These are phyloP conservation scores for Stagonosporopsis chrysanthemi DNA, from an alignment of 2,329 filamentous ascomycete genomes.

Conservation along the genomic window DNA sequence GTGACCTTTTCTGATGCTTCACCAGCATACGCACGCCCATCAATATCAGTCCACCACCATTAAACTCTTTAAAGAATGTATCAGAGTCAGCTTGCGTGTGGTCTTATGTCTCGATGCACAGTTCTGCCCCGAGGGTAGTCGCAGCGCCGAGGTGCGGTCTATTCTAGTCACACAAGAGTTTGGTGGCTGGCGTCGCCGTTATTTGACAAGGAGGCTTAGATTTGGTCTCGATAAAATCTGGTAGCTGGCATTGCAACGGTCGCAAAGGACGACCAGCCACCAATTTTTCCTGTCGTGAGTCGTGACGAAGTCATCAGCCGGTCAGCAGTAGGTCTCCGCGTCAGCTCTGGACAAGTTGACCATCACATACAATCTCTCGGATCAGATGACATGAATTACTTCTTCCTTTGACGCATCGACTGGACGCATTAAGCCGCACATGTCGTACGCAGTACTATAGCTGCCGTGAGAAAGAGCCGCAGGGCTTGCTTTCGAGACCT, in stretches of 20 bases:
- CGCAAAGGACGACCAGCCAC: conserved; percentile 17
- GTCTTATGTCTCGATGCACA: background rate
- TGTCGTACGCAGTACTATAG: conserved; percentile 8
- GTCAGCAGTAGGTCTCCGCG: conserved; percentile 3
- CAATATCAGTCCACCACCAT: background rate
- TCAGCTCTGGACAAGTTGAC: background rate
- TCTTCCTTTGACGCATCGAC: background rate
- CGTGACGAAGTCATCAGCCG: conserved; percentile 14
- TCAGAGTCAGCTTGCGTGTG: background rate
- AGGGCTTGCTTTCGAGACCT: conserved; percentile 12
- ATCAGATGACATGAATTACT: background rate
- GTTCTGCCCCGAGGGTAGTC: background rate
- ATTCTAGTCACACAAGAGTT: conserved; percentile 4
- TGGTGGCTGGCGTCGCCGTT: conserved; percentile 13
- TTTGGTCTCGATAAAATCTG: conserved; percentile 8
- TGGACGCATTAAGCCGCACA: conserved; percentile 18
- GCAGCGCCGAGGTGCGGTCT: background rate
- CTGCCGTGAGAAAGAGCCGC: conserved; percentile 10
- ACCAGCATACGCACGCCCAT: background rate
- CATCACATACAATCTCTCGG: background rate
- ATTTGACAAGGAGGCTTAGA: conserved; percentile 14
- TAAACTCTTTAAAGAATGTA: background rate
- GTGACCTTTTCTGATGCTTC: background rate
- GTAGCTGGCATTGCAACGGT: conserved; percentile 17
- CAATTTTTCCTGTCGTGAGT: conserved; percentile 4